Conservation (phyloP, 495 filamentous ascomycete genomes). For the Penicillium salamii region DNA sequence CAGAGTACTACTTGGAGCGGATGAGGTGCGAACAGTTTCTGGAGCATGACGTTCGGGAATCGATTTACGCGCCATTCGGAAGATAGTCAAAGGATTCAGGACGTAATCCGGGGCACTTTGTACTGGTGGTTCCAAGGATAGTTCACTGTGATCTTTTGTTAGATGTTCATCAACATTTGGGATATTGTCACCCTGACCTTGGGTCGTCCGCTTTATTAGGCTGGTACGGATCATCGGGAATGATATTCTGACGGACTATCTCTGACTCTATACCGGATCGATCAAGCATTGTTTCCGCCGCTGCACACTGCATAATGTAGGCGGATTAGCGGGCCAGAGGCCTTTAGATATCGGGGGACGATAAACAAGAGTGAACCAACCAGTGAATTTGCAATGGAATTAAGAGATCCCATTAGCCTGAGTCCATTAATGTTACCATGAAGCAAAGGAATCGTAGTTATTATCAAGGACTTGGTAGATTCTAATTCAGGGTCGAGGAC, state of each 20-base stretch:
- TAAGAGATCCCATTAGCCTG: constrained; percentile 23
- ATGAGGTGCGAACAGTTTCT: constrained; percentile 19
- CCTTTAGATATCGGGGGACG: not conserved
- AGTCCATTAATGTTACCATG: constrained; percentile 27
- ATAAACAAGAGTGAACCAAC: not conserved
- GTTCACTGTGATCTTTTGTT: constrained; percentile 3
- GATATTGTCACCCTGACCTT: constrained; percentile 4
- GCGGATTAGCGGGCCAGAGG: not conserved
- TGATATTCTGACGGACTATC: constrained; percentile 21
- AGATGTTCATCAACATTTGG: not conserved
- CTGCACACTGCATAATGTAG: constrained; percentile 9
- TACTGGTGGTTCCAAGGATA: constrained; percentile 18
- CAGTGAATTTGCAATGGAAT: constrained; percentile 20
- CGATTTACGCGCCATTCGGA: constrained; percentile 30
- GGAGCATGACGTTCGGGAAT: constrained; percentile 33
- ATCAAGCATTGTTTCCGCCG: constrained; percentile 30
- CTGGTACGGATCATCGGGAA: constrained; percentile 31
- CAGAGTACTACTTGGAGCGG: constrained; percentile 16
- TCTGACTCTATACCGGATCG: constrained; percentile 29
- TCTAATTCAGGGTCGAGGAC: constrained; percentile 24
- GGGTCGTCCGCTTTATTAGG: constrained; percentile 13
- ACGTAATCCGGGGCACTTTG: constrained; percentile 35
- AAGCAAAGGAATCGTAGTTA: constrained; percentile 22
- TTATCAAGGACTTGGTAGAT: constrained; percentile 18
- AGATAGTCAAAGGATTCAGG: constrained; percentile 30